Base-by-base conservation (phyloP, 306 rosid species). In the Carpinus viminea region DNA sequence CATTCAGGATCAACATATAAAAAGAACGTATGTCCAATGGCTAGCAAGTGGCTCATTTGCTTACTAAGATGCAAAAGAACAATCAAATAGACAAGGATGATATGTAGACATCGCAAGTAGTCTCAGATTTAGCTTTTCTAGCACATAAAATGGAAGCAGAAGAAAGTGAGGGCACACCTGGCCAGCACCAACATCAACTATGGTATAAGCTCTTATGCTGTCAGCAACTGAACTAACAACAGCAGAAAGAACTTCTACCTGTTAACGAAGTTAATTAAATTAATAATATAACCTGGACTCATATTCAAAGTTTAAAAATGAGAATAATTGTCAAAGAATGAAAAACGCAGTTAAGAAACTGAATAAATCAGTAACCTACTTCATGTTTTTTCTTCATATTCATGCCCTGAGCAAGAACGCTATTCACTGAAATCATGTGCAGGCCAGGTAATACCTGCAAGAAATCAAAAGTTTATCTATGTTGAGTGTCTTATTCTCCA, bases 151-250 rank as follows among this genome's bases (percentile, higher is more conserved):
- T 4, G 54, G 72, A 55, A 62, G 79, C 76, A 51, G 11, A 64
- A 77, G 73, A 75, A 45, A 76, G 70, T 62, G 75, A 71, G 78
- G 73, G 72, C 74, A 60, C 75, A 94, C 97, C 97, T 95, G 98
- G 75, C 98, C 97, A 80, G 98, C 95, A 73, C 98, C 98, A 75
- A 94, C 98, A 83, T 94, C 97, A 75, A 88, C 74, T 70, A 92
- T 84, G 72, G 88, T 79, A 13, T 78, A 81, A 81, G 92, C 90
- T 79, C 78, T 46, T 57, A 87, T 81, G 76, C 85, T 84, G 74
- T 72, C 74, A 47, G 95, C 89, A 73, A 91, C 73, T 31, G 84
- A 82, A 80, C 79, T 87, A 68, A 88, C 88, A 64, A 91, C 83
- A 66, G 91, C 92, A 18, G 98, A 92, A 75, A 94, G 92, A 74